Conservation (phyloP, 2,329 filamentous ascomycete genomes). For the Grosmannia penicillata region DNA sequence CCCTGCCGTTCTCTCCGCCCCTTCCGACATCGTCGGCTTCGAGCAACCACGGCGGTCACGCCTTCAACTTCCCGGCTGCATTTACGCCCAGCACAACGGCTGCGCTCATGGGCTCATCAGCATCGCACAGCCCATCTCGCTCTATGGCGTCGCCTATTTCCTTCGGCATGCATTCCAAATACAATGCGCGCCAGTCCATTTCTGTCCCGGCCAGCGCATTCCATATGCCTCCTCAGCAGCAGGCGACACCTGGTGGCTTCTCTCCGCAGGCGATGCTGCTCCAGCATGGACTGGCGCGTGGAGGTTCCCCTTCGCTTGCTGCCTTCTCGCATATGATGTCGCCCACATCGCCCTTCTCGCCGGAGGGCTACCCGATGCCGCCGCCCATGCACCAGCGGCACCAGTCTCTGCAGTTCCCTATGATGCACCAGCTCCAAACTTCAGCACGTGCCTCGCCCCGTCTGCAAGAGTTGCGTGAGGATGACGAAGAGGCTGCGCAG, state of each 20-base stretch:
- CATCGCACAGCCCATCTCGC: slow-evolving; percentile 47
- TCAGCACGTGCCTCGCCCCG: slow-evolving; percentile 42
- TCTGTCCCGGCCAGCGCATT: slow-evolving; percentile 50
- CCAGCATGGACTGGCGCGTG: slow-evolving; percentile 35
- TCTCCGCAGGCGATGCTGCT: slow-evolving; percentile 39
- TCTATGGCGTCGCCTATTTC: slow-evolving; percentile 61
- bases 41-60: slow-evolving; percentile 46
- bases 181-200: slow-evolving; percentile 59
- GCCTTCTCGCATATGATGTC: slow-evolving; percentile 43
- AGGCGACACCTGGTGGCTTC: slow-evolving; percentile 45
- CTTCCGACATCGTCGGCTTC: slow-evolving; percentile 64
- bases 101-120: slow-evolving; percentile 39
- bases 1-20: slow-evolving; percentile 70
- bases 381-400: slow-evolving; percentile 36
- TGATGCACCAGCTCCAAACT: slow-evolving; percentile 41
- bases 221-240: slow-evolving; percentile 37
- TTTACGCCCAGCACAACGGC: slow-evolving; percentile 42
- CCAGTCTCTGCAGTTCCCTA: slow-evolving; percentile 43
- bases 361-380: slow-evolving; percentile 30
- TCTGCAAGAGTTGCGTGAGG: slow-evolving; percentile 60
- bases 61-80: slow-evolving; percentile 39
- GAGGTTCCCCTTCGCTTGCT: slow-evolving; percentile 49
- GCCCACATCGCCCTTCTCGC: slow-evolving; percentile 47
- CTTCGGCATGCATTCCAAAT: slow-evolving; percentile 39
- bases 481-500: slow-evolving; percentile 48